Conservation (phyloP, 2,329 filamentous ascomycete genomes). For the Fusarium chuoi region DNA sequence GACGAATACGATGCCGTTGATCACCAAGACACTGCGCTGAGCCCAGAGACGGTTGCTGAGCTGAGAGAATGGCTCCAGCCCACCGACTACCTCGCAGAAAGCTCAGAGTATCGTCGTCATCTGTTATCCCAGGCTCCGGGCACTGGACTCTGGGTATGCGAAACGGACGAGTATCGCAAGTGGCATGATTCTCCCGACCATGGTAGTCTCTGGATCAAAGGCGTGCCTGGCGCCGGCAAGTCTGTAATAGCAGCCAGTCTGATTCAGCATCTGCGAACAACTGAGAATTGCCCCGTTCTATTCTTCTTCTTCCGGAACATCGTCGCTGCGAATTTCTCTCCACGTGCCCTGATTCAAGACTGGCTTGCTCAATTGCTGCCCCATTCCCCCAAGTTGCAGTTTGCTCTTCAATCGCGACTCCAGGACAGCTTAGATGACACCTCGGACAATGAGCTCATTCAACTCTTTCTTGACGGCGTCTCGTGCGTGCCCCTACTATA, state of each 20-base stretch:
- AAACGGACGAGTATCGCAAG: constrained; percentile 38
- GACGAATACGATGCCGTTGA: constrained; percentile 36
- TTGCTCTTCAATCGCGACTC: constrained; percentile 26
- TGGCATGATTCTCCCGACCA: constrained; percentile 39
- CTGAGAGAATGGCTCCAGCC: constrained; percentile 44
- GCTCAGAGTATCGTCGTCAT: constrained; percentile 42
- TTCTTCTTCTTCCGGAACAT: constrained; percentile 44
- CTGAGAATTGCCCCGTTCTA: constrained; percentile 28
- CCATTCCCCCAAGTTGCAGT: constrained; percentile 34
- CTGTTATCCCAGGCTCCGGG: constrained; percentile 39
- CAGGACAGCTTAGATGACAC: constrained; percentile 20
- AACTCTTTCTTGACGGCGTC: constrained; percentile 29
- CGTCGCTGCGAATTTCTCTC: constrained; percentile 35
- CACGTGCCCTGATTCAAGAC: constrained; percentile 36
- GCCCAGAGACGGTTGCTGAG: constrained; percentile 17
- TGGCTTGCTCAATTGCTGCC: constrained; percentile 40
- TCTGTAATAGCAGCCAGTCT: constrained; percentile 38
- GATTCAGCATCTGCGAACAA: constrained; percentile 34
- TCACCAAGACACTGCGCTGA: constrained; percentile 25
- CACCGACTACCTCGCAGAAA: constrained; percentile 43
- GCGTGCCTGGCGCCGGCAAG: constrained; percentile 44
- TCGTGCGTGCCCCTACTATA: constrained; percentile 33
- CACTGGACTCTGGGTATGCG: constrained; percentile 41
- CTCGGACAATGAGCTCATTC: constrained; percentile 36
- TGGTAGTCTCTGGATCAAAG: constrained; percentile 42